Evolutionary conservation across 306 rosid species (phyloP), one percentile per base, ranked within the genome.

Genomic region (Vicia sativa): DNA sequence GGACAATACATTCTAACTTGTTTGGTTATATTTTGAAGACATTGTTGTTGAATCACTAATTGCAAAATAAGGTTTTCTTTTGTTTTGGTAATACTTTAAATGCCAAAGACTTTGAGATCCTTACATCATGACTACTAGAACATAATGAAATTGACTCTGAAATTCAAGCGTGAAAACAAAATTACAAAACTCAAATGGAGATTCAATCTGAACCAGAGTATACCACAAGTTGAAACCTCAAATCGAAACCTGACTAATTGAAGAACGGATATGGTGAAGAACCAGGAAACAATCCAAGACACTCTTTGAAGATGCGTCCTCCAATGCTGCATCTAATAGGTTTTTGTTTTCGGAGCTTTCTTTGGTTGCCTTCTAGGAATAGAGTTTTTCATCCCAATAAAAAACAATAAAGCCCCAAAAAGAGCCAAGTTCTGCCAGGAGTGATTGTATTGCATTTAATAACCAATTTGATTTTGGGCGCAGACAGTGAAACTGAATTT

Each of bases 301-400:
- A 63, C 46, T 65, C 58, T 60, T 50, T 45, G 62, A 29, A 68
- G 62, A 67, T 7, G 29, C 65, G 14, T 38, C 65, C 52, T 68
- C 31, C 26, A 34, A 62, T 28, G 73, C 56, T 62, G 76, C 81
- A 8, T 12, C 79, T 80, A 80, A 73, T 76, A 76, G 56, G 85
- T 80, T 78, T 85, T 79, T 12, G 85, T 69, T 78, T 89, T 89
- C 1, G 78, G 68, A n/a, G 64, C 71, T 76, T 82, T 86, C 81
- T 80, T 89, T 39, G 74, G 63, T 19, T 75, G 85, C 75, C 75
- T 83, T 75, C 48, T 85, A 4, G 87, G 84, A 60, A 68, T 76
- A 18, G 84, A 77, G 80, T 69, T 81, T 74, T 87, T 89, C 96
- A 85, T 87, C 65, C 87, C 92, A 52, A 83, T 60, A 59, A 89